Base-by-base conservation (phyloP, 257 asterid genomes). In the Plectranthus barbatus region DNA sequence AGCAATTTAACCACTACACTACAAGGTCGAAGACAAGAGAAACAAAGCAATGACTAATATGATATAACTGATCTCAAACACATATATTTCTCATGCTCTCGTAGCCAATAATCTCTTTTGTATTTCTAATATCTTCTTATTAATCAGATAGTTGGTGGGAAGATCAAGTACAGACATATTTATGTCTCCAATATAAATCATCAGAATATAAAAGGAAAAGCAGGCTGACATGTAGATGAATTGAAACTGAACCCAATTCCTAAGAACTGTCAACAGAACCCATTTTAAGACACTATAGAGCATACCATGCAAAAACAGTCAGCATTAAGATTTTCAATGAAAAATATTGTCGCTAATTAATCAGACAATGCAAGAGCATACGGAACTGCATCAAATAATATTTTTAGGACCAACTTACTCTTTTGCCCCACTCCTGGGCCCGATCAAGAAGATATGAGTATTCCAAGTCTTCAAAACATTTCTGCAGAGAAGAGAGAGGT, bases 401-500 rank as follows among this genome's bases (percentile, higher is more conserved):
- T 46, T 50, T 45, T 13, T 33, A 44, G 54, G 24, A 67, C 26
- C 39, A 70, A 55, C 93, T 78, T 71, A 85, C 99, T 75, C 51
- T 75, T 74, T 81, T 85, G 17, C 97, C 99, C 87, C 88, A 86
- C 72, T 82, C 96, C 69, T 80, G 71, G 24, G 99, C 97, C 69
- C 91, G 95, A 46, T 92, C 99, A 37, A 92, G 52, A 59, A 92
- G 97, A 78, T 84, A 86, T 3, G 99, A 89, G 56, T 86, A 92
- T 67, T 92, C 95, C 84, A 91, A 65, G 78, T 91, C 98, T 64
- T 91, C 98, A 26, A 77, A 90, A 62, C 97, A 89, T 77, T 86
- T 92, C 79, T 92, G 99, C 77, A 92, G 80, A 57, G 99, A 92
- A 31, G 97, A 92, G 47, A 89, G 80, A 51, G 97, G 97, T 77